These are phyloP conservation scores for Ophiostoma ulmi DNA, from an alignment of 2,329 filamentous ascomycete genomes.

Conservation along the genomic window DNA sequence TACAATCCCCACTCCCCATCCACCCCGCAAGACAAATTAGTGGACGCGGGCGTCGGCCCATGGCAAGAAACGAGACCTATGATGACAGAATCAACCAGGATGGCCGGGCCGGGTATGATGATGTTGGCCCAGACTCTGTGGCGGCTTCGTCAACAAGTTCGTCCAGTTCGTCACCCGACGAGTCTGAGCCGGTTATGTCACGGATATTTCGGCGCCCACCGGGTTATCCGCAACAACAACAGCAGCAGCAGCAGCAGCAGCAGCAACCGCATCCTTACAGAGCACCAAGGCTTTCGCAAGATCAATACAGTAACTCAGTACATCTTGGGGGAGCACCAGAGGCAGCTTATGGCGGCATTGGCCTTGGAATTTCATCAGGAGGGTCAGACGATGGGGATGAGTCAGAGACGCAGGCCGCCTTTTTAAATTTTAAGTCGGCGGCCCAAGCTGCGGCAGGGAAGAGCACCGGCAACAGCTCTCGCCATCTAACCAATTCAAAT, in stretches of 20 bases:
- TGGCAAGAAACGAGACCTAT: neutral
- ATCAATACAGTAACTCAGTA: neutral
- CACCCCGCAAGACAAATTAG: conserved; percentile 11
- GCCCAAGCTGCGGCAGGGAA: conserved; percentile 19
- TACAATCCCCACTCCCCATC: conserved; percentile 19
- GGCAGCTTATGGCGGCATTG: conserved; percentile 15
- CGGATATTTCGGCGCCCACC: conserved; percentile 57
- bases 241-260: conserved; percentile 25
- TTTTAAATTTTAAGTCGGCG: conserved; percentile 43
- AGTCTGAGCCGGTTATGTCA: conserved; percentile 52
- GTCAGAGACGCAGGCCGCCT: conserved; percentile 52
- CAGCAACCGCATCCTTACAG: conserved; percentile 12
- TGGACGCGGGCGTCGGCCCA: neutral
- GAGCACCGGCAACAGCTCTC: neutral
- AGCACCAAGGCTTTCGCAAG: conserved; percentile 23
- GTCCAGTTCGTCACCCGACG: conserved; percentile 31
- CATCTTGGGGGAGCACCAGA: conserved; percentile 28
- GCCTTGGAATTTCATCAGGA: conserved; percentile 21
- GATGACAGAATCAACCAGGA: neutral
- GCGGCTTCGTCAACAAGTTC: conserved; percentile 32
- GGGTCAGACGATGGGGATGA: conserved; percentile 46
- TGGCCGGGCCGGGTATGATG: conserved; percentile 21
- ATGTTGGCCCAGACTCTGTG: conserved; percentile 39
- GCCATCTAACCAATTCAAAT: neutral
- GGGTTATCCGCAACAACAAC: conserved; percentile 37